phyloP scores from a whole-genome alignment of 495 filamentous ascomycete species.

The Trichocladium uniseriatum region DNA sequence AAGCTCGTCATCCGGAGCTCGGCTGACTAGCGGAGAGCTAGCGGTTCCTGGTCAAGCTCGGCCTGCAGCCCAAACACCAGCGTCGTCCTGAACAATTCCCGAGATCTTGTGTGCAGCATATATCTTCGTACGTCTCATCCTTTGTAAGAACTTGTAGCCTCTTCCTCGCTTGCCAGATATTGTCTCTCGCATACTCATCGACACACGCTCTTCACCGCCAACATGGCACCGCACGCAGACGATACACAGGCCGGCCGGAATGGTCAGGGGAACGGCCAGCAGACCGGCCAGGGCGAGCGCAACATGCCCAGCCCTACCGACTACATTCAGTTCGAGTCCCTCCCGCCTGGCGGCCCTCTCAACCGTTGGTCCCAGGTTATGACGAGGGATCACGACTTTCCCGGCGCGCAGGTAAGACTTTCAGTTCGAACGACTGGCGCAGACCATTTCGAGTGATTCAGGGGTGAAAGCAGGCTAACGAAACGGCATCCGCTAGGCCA shows the following conservation, averaged over 20 bases:
- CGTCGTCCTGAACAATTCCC: background rate
- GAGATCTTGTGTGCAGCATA: background rate
- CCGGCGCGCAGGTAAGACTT: conserved; percentile 79
- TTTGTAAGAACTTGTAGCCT: no score
- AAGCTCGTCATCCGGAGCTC: conserved; percentile 7
- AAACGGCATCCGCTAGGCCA: conserved; percentile 49
- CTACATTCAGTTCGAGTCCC: conserved; percentile 36
- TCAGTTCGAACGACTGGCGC: no score
- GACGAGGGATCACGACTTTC: conserved; percentile 72
- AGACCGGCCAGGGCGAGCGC: conserved; percentile 7
- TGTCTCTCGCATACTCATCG: background rate
- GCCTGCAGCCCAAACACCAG: background rate
- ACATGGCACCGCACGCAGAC: conserved; percentile 21
- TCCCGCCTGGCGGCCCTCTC: conserved; percentile 34
- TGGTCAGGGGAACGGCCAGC: background rate
- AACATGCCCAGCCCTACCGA: conserved; percentile 35
- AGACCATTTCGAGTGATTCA: no score
- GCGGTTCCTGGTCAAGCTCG: conserved; percentile 7
- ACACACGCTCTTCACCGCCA: background rate
- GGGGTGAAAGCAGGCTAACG: background rate
- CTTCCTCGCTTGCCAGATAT: no score
- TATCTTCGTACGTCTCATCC: no score
- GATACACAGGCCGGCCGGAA: conserved; percentile 1
- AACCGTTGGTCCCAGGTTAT: conserved; percentile 42
- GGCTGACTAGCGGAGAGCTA: background rate